Evolutionary conservation across 768 basidiomycete species (phyloP), one percentile per base, ranked within the genome.

Genomic region (Tylopilus intermedius): DNA sequence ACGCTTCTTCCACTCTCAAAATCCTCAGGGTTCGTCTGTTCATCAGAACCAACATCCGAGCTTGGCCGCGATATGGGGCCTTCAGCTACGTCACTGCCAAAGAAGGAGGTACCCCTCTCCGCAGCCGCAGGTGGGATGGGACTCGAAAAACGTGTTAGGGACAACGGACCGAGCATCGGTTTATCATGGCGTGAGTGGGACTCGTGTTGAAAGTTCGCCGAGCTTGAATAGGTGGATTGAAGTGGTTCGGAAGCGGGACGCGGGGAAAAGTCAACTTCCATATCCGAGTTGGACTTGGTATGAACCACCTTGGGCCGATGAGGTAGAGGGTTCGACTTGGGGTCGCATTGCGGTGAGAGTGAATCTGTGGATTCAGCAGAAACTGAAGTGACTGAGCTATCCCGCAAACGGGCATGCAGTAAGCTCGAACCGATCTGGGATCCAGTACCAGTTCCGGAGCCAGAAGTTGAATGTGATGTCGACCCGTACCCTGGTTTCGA

Each of bases 371-470:
- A 63, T 26, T 47, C 47, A 38, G 48, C 51, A 37, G 67, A 68
- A 42, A 67, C 35, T 39, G 67, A 69, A 15, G 67, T 69, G n/a
- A 50, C 67, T 6, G 69, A 69, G 21, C 67, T 65, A 15, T 65
- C 67, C 45, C 49, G 53, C 43, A 69, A 43, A 54, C 60, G 58
- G 50, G 49, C 35, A 22, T 43, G 61, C 49, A 69, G 45, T 42
- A 62, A 50, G 43, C 61, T 58, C 47, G 60, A 59, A 47, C 64
- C 56, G 42, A 68, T 57, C 13, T 47, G 56, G 41, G 68, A 68
- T 13, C 61, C 53, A 6, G 57, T 57, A 8, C 59, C 58, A 29
- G 65, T 62, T 11, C 61, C 61, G 11, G 62, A 59, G 33, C 54
- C 57, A 10, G 65, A 67, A 32, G 44, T 58, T 27, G 66, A 65